phyloP scores from a whole-genome alignment of 139 green algal genomes.

The Chlamydomonas schloesseri region DNA sequence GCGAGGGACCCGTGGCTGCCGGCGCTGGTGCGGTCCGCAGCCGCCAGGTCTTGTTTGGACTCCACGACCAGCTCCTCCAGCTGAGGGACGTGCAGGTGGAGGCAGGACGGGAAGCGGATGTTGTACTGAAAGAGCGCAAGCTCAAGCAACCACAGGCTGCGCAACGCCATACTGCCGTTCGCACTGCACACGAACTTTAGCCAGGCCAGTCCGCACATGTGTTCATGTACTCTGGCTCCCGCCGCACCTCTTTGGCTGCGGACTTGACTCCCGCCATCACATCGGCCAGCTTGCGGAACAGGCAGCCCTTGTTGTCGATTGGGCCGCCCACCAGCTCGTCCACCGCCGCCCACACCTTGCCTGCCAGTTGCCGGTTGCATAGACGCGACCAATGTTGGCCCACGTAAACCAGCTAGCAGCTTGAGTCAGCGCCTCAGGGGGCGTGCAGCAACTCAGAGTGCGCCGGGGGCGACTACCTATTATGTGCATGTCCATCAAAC shows the following conservation, averaged over 20 bases:
- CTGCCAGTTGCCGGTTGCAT: too few species aligned
- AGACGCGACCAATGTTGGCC: too few species aligned
- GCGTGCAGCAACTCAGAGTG: too few species aligned
- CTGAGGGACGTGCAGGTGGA: neutral
- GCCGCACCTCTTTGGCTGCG: constrained; percentile 34
- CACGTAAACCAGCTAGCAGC: too few species aligned
- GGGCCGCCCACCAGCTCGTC: constrained; percentile 2
- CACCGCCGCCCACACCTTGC: constrained; percentile 15
- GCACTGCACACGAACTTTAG: too few species aligned
- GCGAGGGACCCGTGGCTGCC: neutral
- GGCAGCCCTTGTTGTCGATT: constrained; percentile 25
- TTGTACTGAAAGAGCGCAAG: neutral
- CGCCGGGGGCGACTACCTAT: too few species aligned
- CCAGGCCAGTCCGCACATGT: too few species aligned
- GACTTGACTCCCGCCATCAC: constrained; percentile 16
- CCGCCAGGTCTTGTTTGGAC: neutral
- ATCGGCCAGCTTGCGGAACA: constrained; percentile 33
- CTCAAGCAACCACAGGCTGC: too few species aligned
- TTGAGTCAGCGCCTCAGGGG: too few species aligned
- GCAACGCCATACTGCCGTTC: too few species aligned
- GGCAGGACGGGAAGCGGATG: too few species aligned
- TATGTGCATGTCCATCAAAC: too few species aligned
- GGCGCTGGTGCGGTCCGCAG: neutral
- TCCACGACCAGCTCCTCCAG: neutral
- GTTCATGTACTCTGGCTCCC: neutral